Conservation (phyloP, 352 stramenopile genomes). For the Saprolegnia parasitica region DNA sequence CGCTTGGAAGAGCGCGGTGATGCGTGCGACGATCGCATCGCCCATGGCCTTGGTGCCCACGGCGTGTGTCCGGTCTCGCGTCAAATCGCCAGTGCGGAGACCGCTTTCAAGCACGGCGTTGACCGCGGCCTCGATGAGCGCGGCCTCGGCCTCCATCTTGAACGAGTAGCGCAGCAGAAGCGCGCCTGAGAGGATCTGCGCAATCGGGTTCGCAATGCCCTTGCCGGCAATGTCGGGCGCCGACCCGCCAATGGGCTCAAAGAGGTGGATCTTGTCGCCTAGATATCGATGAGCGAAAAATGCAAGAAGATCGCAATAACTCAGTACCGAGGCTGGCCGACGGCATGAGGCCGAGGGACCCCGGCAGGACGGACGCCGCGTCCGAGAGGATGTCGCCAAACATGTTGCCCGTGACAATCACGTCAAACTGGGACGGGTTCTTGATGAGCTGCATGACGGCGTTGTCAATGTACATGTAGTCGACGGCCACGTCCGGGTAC, state of each 20-base stretch:
- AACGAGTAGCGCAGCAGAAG: slow-evolving; percentile 96
- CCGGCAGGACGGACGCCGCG: slow-evolving; percentile 96
- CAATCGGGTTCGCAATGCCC: slow-evolving; percentile 96
- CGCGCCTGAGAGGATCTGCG: slow-evolving; percentile 96
- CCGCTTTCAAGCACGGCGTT: slow-evolving; percentile 79
- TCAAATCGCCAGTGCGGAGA: slow-evolving; percentile 82
- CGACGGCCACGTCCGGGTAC: slow-evolving; percentile 92
- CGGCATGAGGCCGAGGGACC: slow-evolving; percentile 97
- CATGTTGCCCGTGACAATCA: slow-evolving; percentile 99
- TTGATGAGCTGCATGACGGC: slow-evolving; percentile 98
- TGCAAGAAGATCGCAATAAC: not conserved
- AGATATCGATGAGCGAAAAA: not conserved
- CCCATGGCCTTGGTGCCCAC: slow-evolving; percentile 73
- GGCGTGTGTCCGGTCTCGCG: slow-evolving; percentile 41
- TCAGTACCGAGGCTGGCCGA: slow-evolving; percentile 89
- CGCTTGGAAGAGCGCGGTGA: slow-evolving; percentile 40
- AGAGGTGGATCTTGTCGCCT: slow-evolving; percentile 87
- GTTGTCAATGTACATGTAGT: slow-evolving; percentile 99
- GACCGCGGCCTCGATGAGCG: slow-evolving; percentile 75
- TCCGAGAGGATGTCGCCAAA: slow-evolving; percentile 99
- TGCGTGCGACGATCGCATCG: slow-evolving; percentile 75
- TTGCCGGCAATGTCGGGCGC: slow-evolving; percentile 97
- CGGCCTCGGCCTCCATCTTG: slow-evolving; percentile 64
- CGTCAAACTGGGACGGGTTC: slow-evolving; percentile 98
- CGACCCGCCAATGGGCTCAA: slow-evolving; percentile 97